A percentile compares a stretch with the other conserved stretches of the same genome.
phyloP scores from a whole-genome alignment of 192 early-diverging fungal species.

The Gryganskiella cystojenkinii region DNA sequence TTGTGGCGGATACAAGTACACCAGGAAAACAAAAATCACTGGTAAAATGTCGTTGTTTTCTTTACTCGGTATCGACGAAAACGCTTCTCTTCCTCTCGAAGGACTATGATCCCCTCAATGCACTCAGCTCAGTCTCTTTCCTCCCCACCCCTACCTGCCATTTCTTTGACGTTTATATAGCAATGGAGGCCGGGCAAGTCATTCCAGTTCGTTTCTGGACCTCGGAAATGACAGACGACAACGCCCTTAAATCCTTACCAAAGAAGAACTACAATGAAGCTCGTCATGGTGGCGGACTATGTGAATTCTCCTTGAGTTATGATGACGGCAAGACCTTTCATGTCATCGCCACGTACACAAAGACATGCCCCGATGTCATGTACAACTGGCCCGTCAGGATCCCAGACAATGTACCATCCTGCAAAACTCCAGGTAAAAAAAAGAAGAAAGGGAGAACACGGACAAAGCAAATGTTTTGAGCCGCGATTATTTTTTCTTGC shows the following conservation, averaged over 20 bases:
- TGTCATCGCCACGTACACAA: conserved; percentile 48
- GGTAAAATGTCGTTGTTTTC: conserved; percentile 9
- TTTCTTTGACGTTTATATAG: background rate
- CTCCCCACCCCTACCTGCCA: background rate
- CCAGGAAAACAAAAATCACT: conserved; percentile 13
- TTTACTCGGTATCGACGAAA: background rate
- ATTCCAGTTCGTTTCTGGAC: conserved; percentile 63
- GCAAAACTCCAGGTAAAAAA: conserved; percentile 26
- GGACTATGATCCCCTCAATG: background rate
- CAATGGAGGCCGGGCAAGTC: conserved; percentile 59
- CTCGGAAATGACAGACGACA: conserved; percentile 1
- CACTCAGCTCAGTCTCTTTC: background rate
- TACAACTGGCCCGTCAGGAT: conserved; percentile 53
- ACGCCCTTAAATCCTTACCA: background rate
- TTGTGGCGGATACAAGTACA: conserved; percentile 35
- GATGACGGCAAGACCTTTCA: conserved; percentile 69
- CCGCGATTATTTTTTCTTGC: too few species aligned
- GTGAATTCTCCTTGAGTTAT: conserved; percentile 73
- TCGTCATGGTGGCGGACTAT: conserved; percentile 74
- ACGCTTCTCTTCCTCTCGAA: background rate
- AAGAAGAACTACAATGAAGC: conserved; percentile 53
- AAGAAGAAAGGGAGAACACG: background rate
- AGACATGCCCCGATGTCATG: conserved; percentile 52
- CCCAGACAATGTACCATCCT: conserved; percentile 49
- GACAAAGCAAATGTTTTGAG: too few species aligned